A percentile compares a stretch with the other conserved stretches of the same genome.
Evolutionary conservation across 441 rosid genomes (phyloP).

Genomic region (Populus tomentosa): DNA sequence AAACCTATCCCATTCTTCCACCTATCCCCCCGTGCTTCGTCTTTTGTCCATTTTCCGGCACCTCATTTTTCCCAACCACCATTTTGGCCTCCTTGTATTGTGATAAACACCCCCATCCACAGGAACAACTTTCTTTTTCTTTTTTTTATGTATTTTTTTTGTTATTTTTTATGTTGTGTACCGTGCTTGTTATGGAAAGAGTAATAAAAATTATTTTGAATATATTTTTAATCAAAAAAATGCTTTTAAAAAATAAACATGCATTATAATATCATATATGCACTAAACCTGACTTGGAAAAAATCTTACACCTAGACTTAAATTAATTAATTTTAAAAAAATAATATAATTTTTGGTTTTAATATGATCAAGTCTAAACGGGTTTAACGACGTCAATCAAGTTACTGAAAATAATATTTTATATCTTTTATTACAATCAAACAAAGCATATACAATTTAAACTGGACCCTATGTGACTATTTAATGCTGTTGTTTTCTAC

Average conservation of each 20-base stretch:
- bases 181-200: conserved; percentile 4
- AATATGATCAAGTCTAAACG: too few relatives aligned
- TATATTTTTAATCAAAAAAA: too few relatives aligned
- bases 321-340: too few relatives aligned
- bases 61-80: conserved; percentile 21
- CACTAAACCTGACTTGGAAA: too few relatives aligned
- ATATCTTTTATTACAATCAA: neutral
- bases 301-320: too few relatives aligned
- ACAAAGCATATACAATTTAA: neutral
- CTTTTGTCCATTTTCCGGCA: conserved; percentile 16
- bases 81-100: conserved; percentile 4
- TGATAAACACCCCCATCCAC: conserved; percentile 1
- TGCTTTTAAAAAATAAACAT: too few relatives aligned
- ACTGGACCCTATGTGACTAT: neutral
- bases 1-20: conserved; percentile 10
- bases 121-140: neutral
- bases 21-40: conserved; percentile 15
- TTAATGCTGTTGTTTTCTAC: neutral
- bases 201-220: too few relatives aligned
- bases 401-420: neutral
- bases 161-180: neutral
- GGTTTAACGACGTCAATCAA: too few relatives aligned
- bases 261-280: too few relatives aligned
- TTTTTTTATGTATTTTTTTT: neutral
- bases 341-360: too few relatives aligned